Evolutionary conservation across 306 rosid species (phyloP), one percentile per base, ranked within the genome.

Genomic region (Lupinus albus): DNA sequence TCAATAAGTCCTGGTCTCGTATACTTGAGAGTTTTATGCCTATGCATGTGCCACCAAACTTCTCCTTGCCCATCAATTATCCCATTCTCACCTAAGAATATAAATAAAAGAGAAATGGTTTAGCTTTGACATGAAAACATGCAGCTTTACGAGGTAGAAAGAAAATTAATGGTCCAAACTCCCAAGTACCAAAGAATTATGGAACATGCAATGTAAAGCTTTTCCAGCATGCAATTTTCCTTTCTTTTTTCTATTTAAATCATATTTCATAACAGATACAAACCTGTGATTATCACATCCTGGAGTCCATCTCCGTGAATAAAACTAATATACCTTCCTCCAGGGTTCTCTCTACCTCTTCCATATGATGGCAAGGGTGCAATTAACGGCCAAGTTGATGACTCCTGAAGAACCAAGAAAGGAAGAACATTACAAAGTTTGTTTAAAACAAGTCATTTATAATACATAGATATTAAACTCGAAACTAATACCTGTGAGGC

Each of bases 21-120:
- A 76, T 30, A 93, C 53, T 76, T 63, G 47, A 93, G 94, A 57
- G 97, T 88, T 77, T 85, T 77, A 69, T 83, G 82, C 81, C 92
- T 90, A 97, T 97, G 90, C 97, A 90, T 88, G 80, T 90, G 86
- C 99, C 99, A 93, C 97, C 99, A 93, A 9, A 80, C 85, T 42
- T 76, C 86, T 67, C 99, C 96, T 67, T 88, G 97, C 74, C 99
- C 95, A 64, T 93, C 99, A 55, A 90, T 88, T 42, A 94, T 93
- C 47, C 99, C 99, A 65, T 90, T 90, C 76, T 93, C 92, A 62
- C 87, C 88, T 89, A 15, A 1, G 33, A 28, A 28, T 28, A 4
- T 28, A 4, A 28, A 28, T 28, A 28, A 1, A 4, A 28, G 33
- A 28, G 33, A 28, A 4, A 28, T n/a, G 38, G 38, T 33, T 33